Base-by-base conservation (phyloP, 2,329 filamentous ascomycete genomes). In the Penicillium sp. region DNA sequence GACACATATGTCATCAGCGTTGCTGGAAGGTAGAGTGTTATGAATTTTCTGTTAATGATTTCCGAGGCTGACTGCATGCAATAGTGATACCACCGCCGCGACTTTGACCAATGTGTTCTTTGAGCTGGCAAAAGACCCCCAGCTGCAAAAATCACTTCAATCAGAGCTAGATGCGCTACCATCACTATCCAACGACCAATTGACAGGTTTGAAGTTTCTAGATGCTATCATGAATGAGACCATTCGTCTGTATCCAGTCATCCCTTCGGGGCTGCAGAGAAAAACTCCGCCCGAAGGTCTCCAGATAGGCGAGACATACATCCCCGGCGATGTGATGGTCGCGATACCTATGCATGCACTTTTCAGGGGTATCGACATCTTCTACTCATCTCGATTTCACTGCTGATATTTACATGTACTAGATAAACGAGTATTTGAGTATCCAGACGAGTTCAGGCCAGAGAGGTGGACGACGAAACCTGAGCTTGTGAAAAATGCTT, bases 1-100 rank as follows among this genome's bases (percentile, higher is more conserved):
- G 63, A 63, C 59, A 62, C 60, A 12, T 53, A 59, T 12, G 26
- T 66, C 18, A 60, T 68, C 40, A 50, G 67, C 18, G 60, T 70
- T 3, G 67, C 68, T 14, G 68, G 68, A 40, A 66, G 63, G 63
- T 64, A 31, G 29, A 40, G 12, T 7, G 14, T 44, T 3, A n/a
- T 11, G 1, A 6, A n/a, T 8, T 18, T 9, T 8, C n/a, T 2
- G 4, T 9, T 18, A 4, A 2, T 18, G 9, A 9, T 8, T 5
- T 18, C 3, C 3, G 15, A 8, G n/a, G 7, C 33, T 37, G 18
- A 37, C 7, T 37, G 15, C 0, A 5, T 9, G 33, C 7, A 47
- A 25, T 25, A 54, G 52, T 45, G 52, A 54, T n/a, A 54, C 52
- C 4, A 54, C 46, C 2, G 33, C 52, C 1, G 29, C 52, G 2